Conservation (phyloP, 306 rosid genomes). For the Quillaja saponaria region DNA sequence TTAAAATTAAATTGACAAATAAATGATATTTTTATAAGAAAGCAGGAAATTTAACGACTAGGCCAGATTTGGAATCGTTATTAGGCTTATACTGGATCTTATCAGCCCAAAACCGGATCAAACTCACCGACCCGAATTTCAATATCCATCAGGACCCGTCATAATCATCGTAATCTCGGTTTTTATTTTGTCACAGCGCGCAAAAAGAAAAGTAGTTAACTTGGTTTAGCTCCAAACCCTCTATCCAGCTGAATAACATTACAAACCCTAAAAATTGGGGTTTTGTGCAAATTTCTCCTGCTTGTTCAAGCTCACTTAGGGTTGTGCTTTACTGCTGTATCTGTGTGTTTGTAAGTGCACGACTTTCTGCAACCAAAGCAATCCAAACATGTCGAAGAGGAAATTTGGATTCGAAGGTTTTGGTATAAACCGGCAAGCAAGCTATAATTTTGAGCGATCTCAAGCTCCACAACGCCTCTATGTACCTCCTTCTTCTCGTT, state of each 20-base stretch:
- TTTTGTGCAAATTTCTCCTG: not conserved
- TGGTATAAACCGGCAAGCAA: slow-evolving; percentile 83
- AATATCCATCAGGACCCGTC: too few species aligned
- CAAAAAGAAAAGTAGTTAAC: slow-evolving; percentile 5
- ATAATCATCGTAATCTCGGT: too few species aligned
- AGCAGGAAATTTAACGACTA: too few species aligned
- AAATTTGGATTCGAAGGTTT: slow-evolving; percentile 92
- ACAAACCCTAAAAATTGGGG: not conserved
- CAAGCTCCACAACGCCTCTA: slow-evolving; percentile 80
- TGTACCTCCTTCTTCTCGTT: slow-evolving; percentile 85
- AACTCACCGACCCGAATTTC: too few species aligned
- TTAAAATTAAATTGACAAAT: too few species aligned
- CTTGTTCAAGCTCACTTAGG: slow-evolving; percentile 32
- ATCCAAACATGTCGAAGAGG: slow-evolving; percentile 69
- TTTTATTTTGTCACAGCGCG: not conserved
- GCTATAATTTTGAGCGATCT: slow-evolving; percentile 82
- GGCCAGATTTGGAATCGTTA: too few species aligned
- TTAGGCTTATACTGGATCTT: too few species aligned
- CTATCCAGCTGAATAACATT: not conserved
- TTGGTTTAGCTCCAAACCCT: not conserved
- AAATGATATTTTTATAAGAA: too few species aligned
- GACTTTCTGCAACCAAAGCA: not conserved
- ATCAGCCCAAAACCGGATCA: too few species aligned
- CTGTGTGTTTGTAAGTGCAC: too few species aligned
- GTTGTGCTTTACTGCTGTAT: slow-evolving; percentile 22